Percentiles rank a stretch among this genome's conserved stretches.
Conservation (phyloP, 2,329 filamentous ascomycete genomes). For the Fusarium annulatum region DNA sequence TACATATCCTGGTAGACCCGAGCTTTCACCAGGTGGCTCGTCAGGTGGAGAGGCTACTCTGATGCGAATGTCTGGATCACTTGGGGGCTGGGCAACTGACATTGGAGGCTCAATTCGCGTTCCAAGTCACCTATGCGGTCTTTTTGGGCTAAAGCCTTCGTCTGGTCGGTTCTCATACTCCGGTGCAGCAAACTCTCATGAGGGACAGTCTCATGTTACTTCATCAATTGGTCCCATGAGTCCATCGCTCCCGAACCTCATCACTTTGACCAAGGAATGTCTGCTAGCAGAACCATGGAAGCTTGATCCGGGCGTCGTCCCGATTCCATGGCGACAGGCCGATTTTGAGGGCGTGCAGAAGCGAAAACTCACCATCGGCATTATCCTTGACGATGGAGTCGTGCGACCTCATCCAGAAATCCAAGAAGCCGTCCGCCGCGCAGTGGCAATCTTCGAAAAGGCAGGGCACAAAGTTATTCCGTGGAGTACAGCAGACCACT, state of each 20-base stretch:
- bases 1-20: not conserved
- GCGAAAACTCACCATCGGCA: not conserved
- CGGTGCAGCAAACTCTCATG: not conserved
- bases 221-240: constrained; percentile 2
- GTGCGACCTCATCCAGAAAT: not conserved
- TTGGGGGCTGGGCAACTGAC: not conserved
- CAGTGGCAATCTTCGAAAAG: not conserved
- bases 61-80: constrained; percentile 2
- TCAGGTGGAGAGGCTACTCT: not conserved
- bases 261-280: not conserved
- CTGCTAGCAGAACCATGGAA: not conserved
- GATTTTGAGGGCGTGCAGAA: not conserved
- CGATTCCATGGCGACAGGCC: not conserved
- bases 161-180: not conserved
- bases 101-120: constrained; percentile 2
- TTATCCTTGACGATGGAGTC: not conserved
- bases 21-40: not conserved
- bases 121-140: not conserved
- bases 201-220: not conserved
- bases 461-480: not conserved
- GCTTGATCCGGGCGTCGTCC: not conserved
- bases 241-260: not conserved
- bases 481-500: not conserved
- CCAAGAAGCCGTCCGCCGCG: not conserved
- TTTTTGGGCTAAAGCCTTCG: not conserved